Conservation (phyloP, 768 basidiomycete genomes). For the Cyathus striatus region DNA sequence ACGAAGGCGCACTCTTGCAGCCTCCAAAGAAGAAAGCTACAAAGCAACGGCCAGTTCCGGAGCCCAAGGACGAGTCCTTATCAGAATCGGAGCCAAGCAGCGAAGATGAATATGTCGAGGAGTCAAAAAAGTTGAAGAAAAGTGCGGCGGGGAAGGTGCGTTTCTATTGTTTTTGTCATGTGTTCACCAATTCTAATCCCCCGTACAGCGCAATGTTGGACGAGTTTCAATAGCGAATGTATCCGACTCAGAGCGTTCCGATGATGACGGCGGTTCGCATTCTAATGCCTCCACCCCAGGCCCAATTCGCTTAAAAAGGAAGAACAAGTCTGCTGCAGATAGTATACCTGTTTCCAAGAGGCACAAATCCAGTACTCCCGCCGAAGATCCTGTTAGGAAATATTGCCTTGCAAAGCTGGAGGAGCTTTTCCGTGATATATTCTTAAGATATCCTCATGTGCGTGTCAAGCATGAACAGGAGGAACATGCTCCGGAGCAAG, state of each 20-base stretch:
- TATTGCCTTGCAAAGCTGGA: conserved; percentile 77
- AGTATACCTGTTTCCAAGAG: conserved; percentile 12
- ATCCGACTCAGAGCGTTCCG: conserved; percentile 32
- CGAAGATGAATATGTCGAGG: conserved; percentile 70
- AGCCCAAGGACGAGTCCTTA: conserved; percentile 17
- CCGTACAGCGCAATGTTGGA: conserved; percentile 35
- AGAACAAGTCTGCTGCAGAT: conserved; percentile 30
- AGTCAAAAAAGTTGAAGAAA: conserved; percentile 28
- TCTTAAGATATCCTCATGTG: conserved; percentile 62
- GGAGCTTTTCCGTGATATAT: conserved; percentile 67
- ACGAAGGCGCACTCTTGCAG: conserved; percentile 17
- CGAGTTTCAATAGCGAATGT: conserved; percentile 17
- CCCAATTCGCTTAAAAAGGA: conserved; percentile 45
- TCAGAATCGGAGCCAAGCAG: conserved; percentile 48
- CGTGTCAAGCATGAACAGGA: conserved; percentile 21
- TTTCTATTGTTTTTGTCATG: conserved; percentile 10
- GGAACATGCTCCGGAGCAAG: conserved; percentile 6
- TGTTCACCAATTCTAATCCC: conserved; percentile 5
- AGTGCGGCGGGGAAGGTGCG: conserved; percentile 37
- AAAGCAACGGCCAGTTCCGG: conserved; percentile 12
- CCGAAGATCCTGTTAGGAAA: conserved; percentile 71
- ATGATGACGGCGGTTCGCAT: conserved; percentile 22
- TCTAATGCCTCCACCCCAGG: conserved; percentile 21
- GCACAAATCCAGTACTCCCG: conserved; percentile 18
- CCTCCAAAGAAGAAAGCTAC: conserved; percentile 24